phyloP scores from a whole-genome alignment of 805 yeast genomes.

The Tetrapisispora taiwanensis region DNA sequence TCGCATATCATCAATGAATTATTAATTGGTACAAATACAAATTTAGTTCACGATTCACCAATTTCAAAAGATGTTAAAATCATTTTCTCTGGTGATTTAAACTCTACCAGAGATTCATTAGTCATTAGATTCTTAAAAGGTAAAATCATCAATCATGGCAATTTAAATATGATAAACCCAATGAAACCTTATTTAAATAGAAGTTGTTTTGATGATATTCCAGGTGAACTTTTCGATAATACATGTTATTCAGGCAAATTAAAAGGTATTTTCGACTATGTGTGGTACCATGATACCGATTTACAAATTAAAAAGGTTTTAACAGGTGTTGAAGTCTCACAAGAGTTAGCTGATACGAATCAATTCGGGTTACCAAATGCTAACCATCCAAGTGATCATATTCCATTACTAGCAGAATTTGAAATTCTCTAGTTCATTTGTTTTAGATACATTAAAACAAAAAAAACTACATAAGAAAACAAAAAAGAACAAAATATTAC shows the following conservation, averaged over 20 bases:
- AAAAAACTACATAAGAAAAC: too few species aligned
- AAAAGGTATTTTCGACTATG: constrained; percentile 47
- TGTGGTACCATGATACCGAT: constrained; percentile 40
- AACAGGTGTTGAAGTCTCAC: constrained; percentile 34
- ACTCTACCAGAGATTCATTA: constrained; percentile 40
- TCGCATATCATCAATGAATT: constrained; percentile 20
- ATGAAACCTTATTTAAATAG: constrained; percentile 27
- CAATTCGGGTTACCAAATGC: constrained; percentile 43
- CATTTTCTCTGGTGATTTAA: constrained; percentile 48
- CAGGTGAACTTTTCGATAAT: constrained; percentile 25
- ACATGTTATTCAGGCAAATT: constrained; percentile 43
- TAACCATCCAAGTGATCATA: constrained; percentile 50
- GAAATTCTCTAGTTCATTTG: constrained; percentile 9
- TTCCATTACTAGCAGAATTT: constrained; percentile 34
- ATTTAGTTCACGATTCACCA: constrained; percentile 5
- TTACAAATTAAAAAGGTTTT: constrained; percentile 36
- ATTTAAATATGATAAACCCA: constrained; percentile 24
- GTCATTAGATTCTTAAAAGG: constrained; percentile 38
- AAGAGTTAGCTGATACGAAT: constrained; percentile 14
- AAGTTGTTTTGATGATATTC: constrained; percentile 25
- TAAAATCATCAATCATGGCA: constrained; percentile 21
- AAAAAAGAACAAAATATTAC: too few species aligned
- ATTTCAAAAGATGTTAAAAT: constrained; percentile 26
- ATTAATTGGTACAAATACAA: constrained; percentile 11
- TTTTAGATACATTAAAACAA: too few species aligned